Percentiles rank a stretch among this genome's conserved stretches.
Conservation (phyloP, 495 filamentous ascomycete species). For the Copromyces sp. region DNA sequence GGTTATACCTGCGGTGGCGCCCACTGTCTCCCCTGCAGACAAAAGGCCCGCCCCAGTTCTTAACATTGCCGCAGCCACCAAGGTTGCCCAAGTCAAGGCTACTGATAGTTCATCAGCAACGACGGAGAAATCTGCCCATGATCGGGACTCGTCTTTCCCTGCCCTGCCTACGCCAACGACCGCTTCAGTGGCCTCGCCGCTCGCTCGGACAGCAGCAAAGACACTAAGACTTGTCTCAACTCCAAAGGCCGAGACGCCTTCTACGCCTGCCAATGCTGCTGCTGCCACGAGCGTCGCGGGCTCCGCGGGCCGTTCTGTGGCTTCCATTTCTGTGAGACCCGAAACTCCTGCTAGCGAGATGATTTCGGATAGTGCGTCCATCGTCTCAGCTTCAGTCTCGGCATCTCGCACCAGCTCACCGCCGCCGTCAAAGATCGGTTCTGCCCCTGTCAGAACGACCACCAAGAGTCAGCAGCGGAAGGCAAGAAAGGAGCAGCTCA, state of each 20-base stretch:
- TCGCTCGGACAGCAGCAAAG: constrained; percentile 34
- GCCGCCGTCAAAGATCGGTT: constrained; percentile 60
- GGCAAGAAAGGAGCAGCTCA: constrained; percentile 63
- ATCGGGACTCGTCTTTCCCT: constrained; percentile 34
- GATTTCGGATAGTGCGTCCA: constrained; percentile 65
- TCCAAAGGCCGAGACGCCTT: constrained; percentile 57
- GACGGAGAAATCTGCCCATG: constrained; percentile 22
- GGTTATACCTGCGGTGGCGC: constrained; percentile 28
- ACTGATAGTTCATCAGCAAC: constrained; percentile 15
- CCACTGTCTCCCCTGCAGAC: constrained; percentile 20
- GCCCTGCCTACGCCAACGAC: constrained; percentile 43
- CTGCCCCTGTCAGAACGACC: constrained; percentile 64
- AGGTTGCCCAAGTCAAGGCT: constrained; percentile 20
- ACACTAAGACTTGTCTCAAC: constrained; percentile 63
- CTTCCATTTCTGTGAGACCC: constrained; percentile 51
- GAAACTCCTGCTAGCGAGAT: constrained; percentile 68
- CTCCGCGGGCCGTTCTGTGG: constrained; percentile 25
- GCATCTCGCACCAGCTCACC: constrained; percentile 66
- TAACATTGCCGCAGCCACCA: constrained; percentile 51
- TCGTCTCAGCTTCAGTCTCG: constrained; percentile 72
- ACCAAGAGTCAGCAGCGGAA: constrained; percentile 90
- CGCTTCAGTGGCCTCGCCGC: constrained; percentile 35
- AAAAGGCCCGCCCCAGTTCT: constrained; percentile 51
- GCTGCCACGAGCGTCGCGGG: constrained; percentile 9
- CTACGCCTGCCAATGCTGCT: constrained; percentile 12